phyloP scores from a whole-genome alignment of 2,329 filamentous ascomycete genomes.

The Knufia fluminis region DNA sequence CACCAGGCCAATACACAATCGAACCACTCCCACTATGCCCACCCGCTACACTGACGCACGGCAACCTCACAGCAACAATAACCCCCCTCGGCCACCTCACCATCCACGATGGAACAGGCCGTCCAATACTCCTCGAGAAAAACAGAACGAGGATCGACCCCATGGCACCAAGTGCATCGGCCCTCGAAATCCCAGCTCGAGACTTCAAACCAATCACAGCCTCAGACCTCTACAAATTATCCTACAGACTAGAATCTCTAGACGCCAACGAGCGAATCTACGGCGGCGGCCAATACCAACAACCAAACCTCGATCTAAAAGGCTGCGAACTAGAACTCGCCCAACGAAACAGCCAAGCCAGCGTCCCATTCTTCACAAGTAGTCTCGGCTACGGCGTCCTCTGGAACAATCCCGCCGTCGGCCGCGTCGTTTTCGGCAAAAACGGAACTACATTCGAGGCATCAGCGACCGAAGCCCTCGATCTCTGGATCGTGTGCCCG shows the following conservation, averaged over 20 bases:
- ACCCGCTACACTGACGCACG: slow-evolving; percentile 29
- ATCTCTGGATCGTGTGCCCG: slow-evolving; percentile 52
- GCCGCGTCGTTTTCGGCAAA: slow-evolving; percentile 51
- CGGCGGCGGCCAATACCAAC: slow-evolving; percentile 62
- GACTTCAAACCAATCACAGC: slow-evolving; percentile 49
- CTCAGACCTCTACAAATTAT: slow-evolving; percentile 47
- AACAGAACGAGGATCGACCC: slow-evolving; percentile 42
- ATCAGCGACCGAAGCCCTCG: slow-evolving; percentile 46
- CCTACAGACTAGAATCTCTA: slow-evolving; percentile 49
- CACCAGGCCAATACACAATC: not conserved
- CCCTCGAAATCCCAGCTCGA: slow-evolving; percentile 47
- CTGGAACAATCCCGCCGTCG: slow-evolving; percentile 58
- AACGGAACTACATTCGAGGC: slow-evolving; percentile 56
- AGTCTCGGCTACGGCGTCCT: slow-evolving; percentile 54
- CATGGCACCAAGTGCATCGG: slow-evolving; percentile 49
- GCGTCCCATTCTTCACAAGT: slow-evolving; percentile 53
- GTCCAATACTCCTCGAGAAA: slow-evolving; percentile 45
- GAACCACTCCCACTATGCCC: slow-evolving; percentile 7
- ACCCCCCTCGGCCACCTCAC: slow-evolving; percentile 43
- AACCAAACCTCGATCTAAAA: slow-evolving; percentile 54
- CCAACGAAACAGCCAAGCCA: slow-evolving; percentile 58
- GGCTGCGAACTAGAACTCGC: slow-evolving; percentile 55
- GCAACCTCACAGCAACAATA: slow-evolving; percentile 40
- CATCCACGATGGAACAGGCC: slow-evolving; percentile 36
- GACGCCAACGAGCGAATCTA: slow-evolving; percentile 51